These are phyloP conservation scores for Mortierella sp. DNA, from an alignment of 371 early-diverging fungal genomes.

Conservation along the genomic window DNA sequence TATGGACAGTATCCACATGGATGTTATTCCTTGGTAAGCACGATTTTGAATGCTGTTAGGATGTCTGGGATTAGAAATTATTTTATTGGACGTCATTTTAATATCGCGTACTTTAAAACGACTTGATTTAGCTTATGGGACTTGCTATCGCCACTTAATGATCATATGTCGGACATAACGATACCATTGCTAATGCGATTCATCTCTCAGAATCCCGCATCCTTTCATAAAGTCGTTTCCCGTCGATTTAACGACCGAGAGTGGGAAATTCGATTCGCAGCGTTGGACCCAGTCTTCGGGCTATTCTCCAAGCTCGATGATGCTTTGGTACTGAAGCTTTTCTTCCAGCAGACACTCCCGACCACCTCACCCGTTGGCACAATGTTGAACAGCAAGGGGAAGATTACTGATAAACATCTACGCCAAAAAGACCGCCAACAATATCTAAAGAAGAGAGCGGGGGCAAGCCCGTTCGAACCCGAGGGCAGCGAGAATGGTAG, in stretches of 20 bases:
- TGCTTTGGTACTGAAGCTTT: conserved; percentile 27
- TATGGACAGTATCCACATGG: conserved; percentile 34
- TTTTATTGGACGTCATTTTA: too few species aligned
- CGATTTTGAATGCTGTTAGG: too few species aligned
- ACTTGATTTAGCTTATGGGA: conserved; percentile 40
- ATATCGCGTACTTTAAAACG: not conserved
- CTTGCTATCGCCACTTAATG: conserved; percentile 41
- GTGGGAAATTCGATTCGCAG: conserved; percentile 47
- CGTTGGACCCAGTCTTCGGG: conserved; percentile 44
- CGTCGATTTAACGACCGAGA: conserved; percentile 26
- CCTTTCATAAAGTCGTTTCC: conserved; percentile 29
- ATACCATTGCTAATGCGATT: conserved; percentile 46
- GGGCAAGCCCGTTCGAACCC: conserved; percentile 13
- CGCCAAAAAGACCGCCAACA: conserved; percentile 20
- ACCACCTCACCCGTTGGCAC: conserved; percentile 10
- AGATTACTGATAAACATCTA: conserved; percentile 19
- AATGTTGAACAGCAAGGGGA: conserved; percentile 34
- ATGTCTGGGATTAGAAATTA: too few species aligned
- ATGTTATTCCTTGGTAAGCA: conserved; percentile 39
- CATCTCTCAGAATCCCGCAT: conserved; percentile 11
- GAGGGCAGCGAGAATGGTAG: conserved; percentile 18
- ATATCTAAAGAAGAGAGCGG: conserved; percentile 1
- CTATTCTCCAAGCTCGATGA: conserved; percentile 55
- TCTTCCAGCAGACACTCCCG: conserved; percentile 23
- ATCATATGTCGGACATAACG: conserved; percentile 40